Conservation (phyloP, 805 yeast species). For the Candida orba region DNA sequence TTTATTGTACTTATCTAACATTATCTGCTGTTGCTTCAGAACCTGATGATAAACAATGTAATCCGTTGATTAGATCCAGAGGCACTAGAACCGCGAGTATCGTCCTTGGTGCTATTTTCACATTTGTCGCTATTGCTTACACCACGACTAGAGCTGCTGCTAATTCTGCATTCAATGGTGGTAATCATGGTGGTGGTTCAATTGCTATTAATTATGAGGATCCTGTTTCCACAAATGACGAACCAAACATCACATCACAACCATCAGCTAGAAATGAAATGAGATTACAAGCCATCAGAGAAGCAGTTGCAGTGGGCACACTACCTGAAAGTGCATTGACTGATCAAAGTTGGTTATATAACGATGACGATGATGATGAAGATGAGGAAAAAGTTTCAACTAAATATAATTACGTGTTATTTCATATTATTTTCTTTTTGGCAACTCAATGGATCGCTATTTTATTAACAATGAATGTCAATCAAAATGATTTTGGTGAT, state of each 20-base stretch:
- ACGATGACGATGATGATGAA: conserved; percentile 31
- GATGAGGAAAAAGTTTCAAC: conserved; percentile 60
- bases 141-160: conserved; percentile 97
- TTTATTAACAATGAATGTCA: conserved; percentile 83
- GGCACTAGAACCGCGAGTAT: conserved; percentile 89
- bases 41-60: conserved; percentile 90
- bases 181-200: conserved; percentile 30
- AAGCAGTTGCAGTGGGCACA: conserved; percentile 95
- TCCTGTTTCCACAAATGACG: conserved; percentile 12
- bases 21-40: conserved; percentile 93
- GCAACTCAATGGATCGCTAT: conserved; percentile 98
- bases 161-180: conserved; percentile 50
- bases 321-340: conserved; percentile 86
- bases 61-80: conserved; percentile 81
- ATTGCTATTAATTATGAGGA: conserved; percentile 27
- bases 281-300: conserved; percentile 81
- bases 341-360: conserved; percentile 58
- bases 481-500: conserved; percentile 75
- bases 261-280: conserved; percentile 59
- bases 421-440: conserved; percentile 85
- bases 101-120: conserved; percentile 85
- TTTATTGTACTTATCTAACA: conserved; percentile 86
- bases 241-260: conserved; percentile 33
- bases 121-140: conserved; percentile 91
- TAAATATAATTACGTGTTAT: conserved; percentile 77